These are phyloP conservation scores for Fusarium sterilihyphosum DNA, from an alignment of 2,329 filamentous ascomycete genomes.

Conservation along the genomic window DNA sequence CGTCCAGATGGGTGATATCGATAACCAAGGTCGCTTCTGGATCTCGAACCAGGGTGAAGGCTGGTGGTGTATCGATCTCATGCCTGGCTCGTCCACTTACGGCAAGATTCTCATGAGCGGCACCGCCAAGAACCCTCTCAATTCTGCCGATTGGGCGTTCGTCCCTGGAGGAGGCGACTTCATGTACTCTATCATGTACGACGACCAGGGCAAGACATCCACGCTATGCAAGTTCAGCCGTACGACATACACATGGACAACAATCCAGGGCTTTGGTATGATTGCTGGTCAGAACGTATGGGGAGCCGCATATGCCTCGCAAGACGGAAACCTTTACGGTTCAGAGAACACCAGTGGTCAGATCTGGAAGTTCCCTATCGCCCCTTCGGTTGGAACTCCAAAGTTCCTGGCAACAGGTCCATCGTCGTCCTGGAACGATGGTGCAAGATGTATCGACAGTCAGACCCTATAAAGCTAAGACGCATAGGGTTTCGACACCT, in stretches of 20 bases:
- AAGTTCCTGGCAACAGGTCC: slow-evolving; percentile 23
- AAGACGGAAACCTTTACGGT: slow-evolving; percentile 36
- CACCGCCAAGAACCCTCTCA: slow-evolving; percentile 4
- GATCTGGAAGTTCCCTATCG: slow-evolving; percentile 36
- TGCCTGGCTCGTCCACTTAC: slow-evolving; percentile 29
- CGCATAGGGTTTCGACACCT: background rate
- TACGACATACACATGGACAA: slow-evolving; percentile 30
- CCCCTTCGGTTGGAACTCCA: slow-evolving; percentile 18
- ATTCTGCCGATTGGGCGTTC: slow-evolving; percentile 37
- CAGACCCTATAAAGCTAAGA: slow-evolving; percentile 5
- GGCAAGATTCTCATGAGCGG: slow-evolving; percentile 35
- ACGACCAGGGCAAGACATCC: background rate
- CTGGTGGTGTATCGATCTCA: slow-evolving; percentile 40
- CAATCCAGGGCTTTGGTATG: slow-evolving; percentile 10
- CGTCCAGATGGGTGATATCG: slow-evolving; percentile 39
- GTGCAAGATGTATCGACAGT: slow-evolving; percentile 37
- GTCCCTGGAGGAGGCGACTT: slow-evolving; percentile 41
- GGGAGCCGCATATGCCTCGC: slow-evolving; percentile 34
- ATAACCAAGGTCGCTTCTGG: slow-evolving; percentile 37
- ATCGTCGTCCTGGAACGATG: slow-evolving; percentile 27
- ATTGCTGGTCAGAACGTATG: slow-evolving; percentile 28
- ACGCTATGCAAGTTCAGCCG: slow-evolving; percentile 37
- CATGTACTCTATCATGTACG: slow-evolving; percentile 31
- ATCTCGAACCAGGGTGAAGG: slow-evolving; percentile 33
- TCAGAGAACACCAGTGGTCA: slow-evolving; percentile 30